A percentile compares a stretch with the other conserved stretches of the same genome.
Conservation (phyloP, 805 yeast genomes). For the Pichia manshurica region DNA sequence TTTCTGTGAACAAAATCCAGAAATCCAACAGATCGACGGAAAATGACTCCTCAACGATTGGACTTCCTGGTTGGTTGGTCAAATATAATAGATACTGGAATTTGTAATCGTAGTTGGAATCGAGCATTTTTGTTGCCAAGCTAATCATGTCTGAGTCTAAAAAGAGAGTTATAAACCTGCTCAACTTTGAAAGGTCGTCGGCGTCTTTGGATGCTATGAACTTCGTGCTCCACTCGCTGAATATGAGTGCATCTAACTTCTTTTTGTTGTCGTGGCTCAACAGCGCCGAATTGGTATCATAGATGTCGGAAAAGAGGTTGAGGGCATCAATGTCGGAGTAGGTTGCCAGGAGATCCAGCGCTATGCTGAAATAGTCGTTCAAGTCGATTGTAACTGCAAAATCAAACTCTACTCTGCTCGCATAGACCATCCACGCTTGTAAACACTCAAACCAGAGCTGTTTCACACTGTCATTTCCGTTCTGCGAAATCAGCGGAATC, state of each 20-base stretch:
- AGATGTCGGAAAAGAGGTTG: slow-evolving; percentile 36
- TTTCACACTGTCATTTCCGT: not conserved
- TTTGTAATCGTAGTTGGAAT: slow-evolving; percentile 34
- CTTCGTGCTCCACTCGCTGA: slow-evolving; percentile 40
- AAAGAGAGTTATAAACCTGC: slow-evolving; percentile 40
- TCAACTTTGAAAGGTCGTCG: slow-evolving; percentile 36
- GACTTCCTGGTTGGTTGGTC: slow-evolving; percentile 51
- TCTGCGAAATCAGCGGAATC: not conserved
- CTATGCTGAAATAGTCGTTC: slow-evolving; percentile 13
- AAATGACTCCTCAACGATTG: slow-evolving; percentile 54
- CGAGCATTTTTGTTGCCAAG: slow-evolving; percentile 36
- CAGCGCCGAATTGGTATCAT: slow-evolving; percentile 42
- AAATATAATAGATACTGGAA: slow-evolving; percentile 46
- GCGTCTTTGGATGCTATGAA: slow-evolving; percentile 31
- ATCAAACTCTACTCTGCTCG: slow-evolving; percentile 33
- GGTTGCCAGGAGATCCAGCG: slow-evolving; percentile 18
- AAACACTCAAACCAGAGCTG: slow-evolving; percentile 29
- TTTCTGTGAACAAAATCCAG: slow-evolving; percentile 65
- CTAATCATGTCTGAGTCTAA: slow-evolving; percentile 42
- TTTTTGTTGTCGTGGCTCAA: slow-evolving; percentile 30
- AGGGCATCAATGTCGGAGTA: slow-evolving; percentile 25
- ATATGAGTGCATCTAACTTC: slow-evolving; percentile 32
- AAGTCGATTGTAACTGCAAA: slow-evolving; percentile 27
- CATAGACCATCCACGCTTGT: slow-evolving; percentile 34
- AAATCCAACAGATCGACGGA: slow-evolving; percentile 53